Base-by-base conservation (phyloP, 176 grass and related monocot species). In the Avena eriantha region DNA sequence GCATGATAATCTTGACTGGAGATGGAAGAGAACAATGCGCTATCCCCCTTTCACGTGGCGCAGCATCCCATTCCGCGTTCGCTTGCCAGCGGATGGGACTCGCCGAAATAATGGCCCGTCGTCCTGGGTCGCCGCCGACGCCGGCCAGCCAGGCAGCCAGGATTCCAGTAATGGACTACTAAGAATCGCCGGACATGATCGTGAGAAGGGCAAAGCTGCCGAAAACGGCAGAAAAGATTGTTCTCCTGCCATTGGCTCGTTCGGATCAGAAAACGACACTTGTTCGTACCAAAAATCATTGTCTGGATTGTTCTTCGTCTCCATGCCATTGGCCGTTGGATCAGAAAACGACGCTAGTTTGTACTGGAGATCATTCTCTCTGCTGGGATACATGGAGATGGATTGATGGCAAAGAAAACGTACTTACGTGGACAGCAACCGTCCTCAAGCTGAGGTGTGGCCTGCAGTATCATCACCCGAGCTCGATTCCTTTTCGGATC, bases 1-100 rank as follows among this genome's bases (percentile, higher is more conserved):
- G 85, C 89, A 33, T 88, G 81, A 84, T 35, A 91, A 91, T 91
- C 69, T 88, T 91, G 89, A 91, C 89, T 14, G 29, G 76, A 81
- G 84, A 73, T 59, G 26, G 83, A 79, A 50, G 75, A 84, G 83
- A 76, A 84, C 85, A 84, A 76, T 31, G 59, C 36, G 19, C 85
- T 81, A 83, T 24, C 73, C 73, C 31, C 68, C 69, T 41, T 88
- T 88, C 81, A 88, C 89, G 85, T 91, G 85, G 85, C 78, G 9
- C 73, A 16, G 85, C 50, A 87, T 85, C 69, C 85, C 89, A 85
- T 91, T 91, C 81, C 58, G 67, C 71, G 1, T 26, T 49, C 72
- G 2, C 84, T 39, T 51, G 71, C 77, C 6, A 80, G 48, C 63
- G 47, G 85, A 87, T 84, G 58, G 68, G 76, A 80, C 67, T 69